Percentiles rank a stretch among this genome's conserved stretches.
phyloP scores from a whole-genome alignment of 768 basidiomycete species.

The Phylloporus scabripes region DNA sequence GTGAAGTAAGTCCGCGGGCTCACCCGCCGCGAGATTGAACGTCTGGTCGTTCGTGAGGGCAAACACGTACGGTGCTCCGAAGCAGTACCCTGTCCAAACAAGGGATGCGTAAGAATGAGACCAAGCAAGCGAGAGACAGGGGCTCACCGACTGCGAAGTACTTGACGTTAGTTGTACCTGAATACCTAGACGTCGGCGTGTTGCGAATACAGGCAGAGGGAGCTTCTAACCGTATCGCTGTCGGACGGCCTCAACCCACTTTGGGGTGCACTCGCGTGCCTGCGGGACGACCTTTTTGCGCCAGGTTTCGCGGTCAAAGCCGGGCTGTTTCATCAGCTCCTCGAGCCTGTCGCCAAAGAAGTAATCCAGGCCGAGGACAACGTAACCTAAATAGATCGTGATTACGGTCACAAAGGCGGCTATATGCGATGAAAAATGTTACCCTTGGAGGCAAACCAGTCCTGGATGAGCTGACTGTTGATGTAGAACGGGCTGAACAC shows the following conservation, averaged over 20 bases:
- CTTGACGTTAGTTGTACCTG: slow-evolving; percentile 27
- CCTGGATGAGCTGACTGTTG: slow-evolving; percentile 57
- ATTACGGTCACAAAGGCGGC: background rate
- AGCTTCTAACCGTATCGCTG: slow-evolving; percentile 39
- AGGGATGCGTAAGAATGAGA: background rate
- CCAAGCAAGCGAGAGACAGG: background rate
- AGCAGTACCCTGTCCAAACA: slow-evolving; percentile 47
- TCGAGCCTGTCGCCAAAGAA: slow-evolving; percentile 55
- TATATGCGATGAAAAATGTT: background rate
- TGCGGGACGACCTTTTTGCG: slow-evolving; percentile 29
- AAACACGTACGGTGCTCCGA: slow-evolving; percentile 49
- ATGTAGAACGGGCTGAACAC: slow-evolving; percentile 54
- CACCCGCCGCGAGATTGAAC: slow-evolving; percentile 42
- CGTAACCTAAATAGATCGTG: slow-evolving; percentile 39
- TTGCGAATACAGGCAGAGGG: background rate
- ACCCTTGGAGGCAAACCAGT: slow-evolving; percentile 62
- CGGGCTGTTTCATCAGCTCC: slow-evolving; percentile 33
- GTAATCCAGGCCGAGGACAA: slow-evolving; percentile 57
- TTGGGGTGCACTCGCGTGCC: slow-evolving; percentile 38
- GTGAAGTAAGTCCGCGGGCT: background rate
- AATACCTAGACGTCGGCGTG: background rate
- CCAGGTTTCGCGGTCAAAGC: slow-evolving; percentile 41
- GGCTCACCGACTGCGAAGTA: slow-evolving; percentile 42
- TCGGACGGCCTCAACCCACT: slow-evolving; percentile 49
- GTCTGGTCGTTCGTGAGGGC: slow-evolving; percentile 40